phyloP scores from a whole-genome alignment of 768 basidiomycete genomes.

The Tubosaeta sp. region DNA sequence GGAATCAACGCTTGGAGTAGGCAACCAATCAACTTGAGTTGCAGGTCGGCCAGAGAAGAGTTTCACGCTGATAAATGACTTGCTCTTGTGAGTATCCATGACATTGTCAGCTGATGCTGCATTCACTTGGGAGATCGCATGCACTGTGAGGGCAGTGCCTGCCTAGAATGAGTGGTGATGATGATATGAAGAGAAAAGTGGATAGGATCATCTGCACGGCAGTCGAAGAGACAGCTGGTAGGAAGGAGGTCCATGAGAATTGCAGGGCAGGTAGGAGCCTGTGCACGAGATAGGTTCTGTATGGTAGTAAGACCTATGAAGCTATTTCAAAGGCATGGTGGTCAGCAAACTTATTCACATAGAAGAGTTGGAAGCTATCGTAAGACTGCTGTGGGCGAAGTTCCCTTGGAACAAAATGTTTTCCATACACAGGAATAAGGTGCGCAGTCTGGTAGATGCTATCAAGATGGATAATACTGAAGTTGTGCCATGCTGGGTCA shows the following conservation, averaged over 20 bases:
- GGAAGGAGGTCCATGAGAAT: too few relatives aligned
- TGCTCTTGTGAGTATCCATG: constrained; percentile 34
- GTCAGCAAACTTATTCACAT: constrained; percentile 25
- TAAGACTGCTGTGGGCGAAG: constrained; percentile 15
- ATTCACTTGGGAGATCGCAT: constrained; percentile 50
- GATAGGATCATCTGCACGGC: too few relatives aligned
- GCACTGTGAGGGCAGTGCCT: constrained; percentile 47
- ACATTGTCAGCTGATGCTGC: constrained; percentile 26
- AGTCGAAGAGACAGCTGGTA: too few relatives aligned
- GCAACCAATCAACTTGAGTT: constrained; percentile 59
- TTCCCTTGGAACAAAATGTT: constrained; percentile 3
- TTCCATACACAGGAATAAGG: constrained; percentile 24
- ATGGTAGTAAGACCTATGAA: too few relatives aligned
- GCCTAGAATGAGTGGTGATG: too few relatives aligned
- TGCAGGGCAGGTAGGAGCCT: too few relatives aligned
- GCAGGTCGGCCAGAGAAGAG: constrained; percentile 45
- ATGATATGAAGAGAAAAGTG: too few relatives aligned
- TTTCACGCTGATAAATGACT: constrained; percentile 20
- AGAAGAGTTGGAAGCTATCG: constrained; percentile 20
- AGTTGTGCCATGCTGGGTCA: background rate
- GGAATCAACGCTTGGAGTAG: constrained; percentile 76
- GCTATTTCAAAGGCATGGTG: constrained; percentile 25
- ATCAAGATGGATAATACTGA: constrained; percentile 23
- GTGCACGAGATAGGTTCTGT: too few relatives aligned
- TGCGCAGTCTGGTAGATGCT: constrained; percentile 29